Percentiles rank a stretch among this genome's conserved stretches.
These are phyloP conservation scores for Stipa capillata DNA, from an alignment of 176 grass and related monocot species.

Conservation along the genomic window DNA sequence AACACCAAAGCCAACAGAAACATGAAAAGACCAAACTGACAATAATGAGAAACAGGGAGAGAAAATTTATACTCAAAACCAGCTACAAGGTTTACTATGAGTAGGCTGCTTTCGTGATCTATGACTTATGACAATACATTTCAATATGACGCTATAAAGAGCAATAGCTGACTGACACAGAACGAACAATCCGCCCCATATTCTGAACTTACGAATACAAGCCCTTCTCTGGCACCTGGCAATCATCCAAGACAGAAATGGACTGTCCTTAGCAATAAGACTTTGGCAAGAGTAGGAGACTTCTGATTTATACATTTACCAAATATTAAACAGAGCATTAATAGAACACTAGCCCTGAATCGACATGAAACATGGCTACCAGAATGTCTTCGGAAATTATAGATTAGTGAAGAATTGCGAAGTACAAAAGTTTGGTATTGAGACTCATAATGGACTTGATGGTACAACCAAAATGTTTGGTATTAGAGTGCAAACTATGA, in stretches of 20 bases:
- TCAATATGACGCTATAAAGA: neutral
- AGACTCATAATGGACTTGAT: neutral
- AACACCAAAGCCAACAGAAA: conserved; percentile 1
- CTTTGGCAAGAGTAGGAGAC: neutral
- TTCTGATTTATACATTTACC: neutral
- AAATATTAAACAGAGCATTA: neutral
- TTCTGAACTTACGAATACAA: neutral
- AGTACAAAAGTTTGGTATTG: neutral
- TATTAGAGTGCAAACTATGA: neutral
- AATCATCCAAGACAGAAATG: neutral
- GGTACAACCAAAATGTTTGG: neutral
- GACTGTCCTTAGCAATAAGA: neutral
- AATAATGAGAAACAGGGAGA: neutral
- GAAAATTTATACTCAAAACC: neutral
- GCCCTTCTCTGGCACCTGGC: neutral
- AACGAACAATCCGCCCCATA: neutral
- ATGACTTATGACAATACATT: conserved; percentile 3
- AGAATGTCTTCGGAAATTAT: neutral
- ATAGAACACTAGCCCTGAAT: neutral
- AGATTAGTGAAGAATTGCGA: neutral
- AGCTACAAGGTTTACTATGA: neutral
- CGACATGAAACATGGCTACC: neutral
- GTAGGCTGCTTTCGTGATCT: neutral
- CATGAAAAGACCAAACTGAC: neutral
- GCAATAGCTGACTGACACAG: neutral